phyloP scores from a whole-genome alignment of 2,329 filamentous ascomycete species.

The Clarireedia monteithiana region DNA sequence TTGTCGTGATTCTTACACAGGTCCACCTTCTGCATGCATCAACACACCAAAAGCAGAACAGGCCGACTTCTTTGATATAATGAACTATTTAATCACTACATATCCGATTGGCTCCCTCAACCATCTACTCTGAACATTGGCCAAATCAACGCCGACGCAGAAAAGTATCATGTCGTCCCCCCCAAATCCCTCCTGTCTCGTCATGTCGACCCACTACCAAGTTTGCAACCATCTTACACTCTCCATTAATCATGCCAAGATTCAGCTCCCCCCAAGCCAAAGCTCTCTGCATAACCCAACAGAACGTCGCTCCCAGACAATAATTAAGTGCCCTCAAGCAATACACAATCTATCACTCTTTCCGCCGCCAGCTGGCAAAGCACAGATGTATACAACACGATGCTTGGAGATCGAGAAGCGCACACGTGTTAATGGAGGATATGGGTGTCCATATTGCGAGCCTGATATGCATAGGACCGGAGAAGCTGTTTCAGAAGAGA shows the following conservation, averaged over 20 bases:
- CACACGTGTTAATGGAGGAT: constrained; percentile 1
- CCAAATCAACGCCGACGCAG: too few relatives aligned
- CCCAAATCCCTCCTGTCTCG: too few relatives aligned
- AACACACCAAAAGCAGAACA: too few relatives aligned
- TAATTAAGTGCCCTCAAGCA: constrained; percentile 2
- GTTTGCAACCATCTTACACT: constrained; percentile 2
- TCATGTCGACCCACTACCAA: not conserved
- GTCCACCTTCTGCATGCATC: too few relatives aligned
- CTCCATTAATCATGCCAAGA: not conserved
- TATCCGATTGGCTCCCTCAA: too few relatives aligned
- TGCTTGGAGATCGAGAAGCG: not conserved
- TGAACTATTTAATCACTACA: too few relatives aligned
- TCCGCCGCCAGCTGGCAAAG: not conserved
- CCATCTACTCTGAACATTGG: too few relatives aligned
- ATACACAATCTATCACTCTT: constrained; percentile 2
- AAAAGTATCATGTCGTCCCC: too few relatives aligned
- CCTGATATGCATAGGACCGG: not conserved
- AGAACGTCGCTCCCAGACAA: not conserved
- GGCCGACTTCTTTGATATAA: too few relatives aligned
- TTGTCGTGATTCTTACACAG: too few relatives aligned
- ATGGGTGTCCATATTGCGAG: constrained; percentile 6
- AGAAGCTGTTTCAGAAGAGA: not conserved
- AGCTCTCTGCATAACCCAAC: not conserved
- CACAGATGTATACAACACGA: not conserved
- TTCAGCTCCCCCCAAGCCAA: not conserved